Evolutionary conservation across 208 protist species (phyloP), one percentile per base, ranked within the genome.

Genomic region (Lotmaria passim): DNA sequence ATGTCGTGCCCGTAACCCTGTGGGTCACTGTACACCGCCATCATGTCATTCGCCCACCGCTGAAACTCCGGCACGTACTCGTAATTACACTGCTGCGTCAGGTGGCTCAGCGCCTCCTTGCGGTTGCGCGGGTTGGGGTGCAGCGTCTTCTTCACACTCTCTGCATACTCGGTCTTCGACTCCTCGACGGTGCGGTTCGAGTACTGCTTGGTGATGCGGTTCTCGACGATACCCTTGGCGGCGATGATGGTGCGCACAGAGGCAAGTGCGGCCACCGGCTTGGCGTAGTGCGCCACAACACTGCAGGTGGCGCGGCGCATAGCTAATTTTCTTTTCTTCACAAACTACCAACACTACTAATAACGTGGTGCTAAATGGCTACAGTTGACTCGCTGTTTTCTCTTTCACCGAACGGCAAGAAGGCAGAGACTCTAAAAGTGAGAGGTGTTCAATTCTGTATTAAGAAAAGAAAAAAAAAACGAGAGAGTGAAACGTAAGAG

Each of bases 41-140:
- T 91, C 88, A 96, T 94, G 50, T 94, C 91, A 71, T 96, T 94
- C 30, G 91, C 82, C 87, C 87, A 93, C 17, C 91, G 91, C 79
- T 96, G 91, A 72, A 96, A 96, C 77, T 96, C 88, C n/a, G 91
- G 87, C 30, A 94, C 81, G 75, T 96, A 96, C 75, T 96, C 91
- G 78, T 93, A 93, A 67, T 81, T 91, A 68, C 89, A 94, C 61
- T 94, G 88, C 53, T 91, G 87, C 19, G 87, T 93, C 30, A 94
- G 79, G 75, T 96, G 86, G 55, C 83, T 90, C 30, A 96, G 87
- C 43, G 83, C 87, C 71, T 96, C 91, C 82, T 94, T 96, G 23
- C 85, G 84, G 71, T 85, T 93, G 23, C 73, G 73, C 8, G 89
- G 91, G 66, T 93, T 90, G 24, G 87, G 87, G 62, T 94, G 87